Evolutionary conservation across 169 alveolate genomes (phyloP).

Genomic region (Plasmodium fragile): DNA sequence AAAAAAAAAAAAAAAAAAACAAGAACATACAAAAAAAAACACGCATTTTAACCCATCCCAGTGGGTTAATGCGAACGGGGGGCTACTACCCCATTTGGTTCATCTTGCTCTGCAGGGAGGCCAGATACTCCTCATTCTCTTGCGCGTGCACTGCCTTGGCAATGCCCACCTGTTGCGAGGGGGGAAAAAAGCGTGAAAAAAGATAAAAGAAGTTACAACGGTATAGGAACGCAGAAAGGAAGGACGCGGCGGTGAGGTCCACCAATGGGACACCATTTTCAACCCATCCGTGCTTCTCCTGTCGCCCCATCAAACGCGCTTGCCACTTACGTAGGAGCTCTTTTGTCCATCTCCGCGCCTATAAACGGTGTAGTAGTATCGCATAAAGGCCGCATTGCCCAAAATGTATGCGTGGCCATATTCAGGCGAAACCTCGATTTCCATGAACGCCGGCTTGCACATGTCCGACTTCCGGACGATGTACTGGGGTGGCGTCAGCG

Average conservation of each 20-base stretch:
- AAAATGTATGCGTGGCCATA: slow-evolving; percentile 90
- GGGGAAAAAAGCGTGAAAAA: neutral
- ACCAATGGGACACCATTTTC: neutral
- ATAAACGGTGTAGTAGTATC: slow-evolving; percentile 90
- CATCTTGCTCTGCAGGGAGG: slow-evolving; percentile 21
- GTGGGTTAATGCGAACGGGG: neutral
- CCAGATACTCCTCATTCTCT: slow-evolving; percentile 31
- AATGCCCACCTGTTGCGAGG: slow-evolving; percentile 80
- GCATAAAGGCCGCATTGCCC: slow-evolving; percentile 91
- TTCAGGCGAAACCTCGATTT: slow-evolving; percentile 90
- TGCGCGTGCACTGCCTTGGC: slow-evolving; percentile 80
- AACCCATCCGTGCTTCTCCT: neutral
- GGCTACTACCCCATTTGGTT: neutral
- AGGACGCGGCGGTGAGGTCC: neutral
- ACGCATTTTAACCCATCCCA: neutral
- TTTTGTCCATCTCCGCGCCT: slow-evolving; percentile 62
- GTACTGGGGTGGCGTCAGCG: slow-evolving; percentile 81
- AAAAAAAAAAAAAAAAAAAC: too few relatives aligned
- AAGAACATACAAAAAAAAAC: neutral
- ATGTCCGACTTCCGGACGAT: slow-evolving; percentile 65
- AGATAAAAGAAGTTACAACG: neutral
- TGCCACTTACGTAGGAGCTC: slow-evolving; percentile 78
- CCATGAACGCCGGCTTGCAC: slow-evolving; percentile 92
- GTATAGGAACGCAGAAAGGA: neutral
- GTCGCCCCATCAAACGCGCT: neutral